phyloP scores from a whole-genome alignment of 2,329 filamentous ascomycete species.

The Sclerotinia sclerotiorum region DNA sequence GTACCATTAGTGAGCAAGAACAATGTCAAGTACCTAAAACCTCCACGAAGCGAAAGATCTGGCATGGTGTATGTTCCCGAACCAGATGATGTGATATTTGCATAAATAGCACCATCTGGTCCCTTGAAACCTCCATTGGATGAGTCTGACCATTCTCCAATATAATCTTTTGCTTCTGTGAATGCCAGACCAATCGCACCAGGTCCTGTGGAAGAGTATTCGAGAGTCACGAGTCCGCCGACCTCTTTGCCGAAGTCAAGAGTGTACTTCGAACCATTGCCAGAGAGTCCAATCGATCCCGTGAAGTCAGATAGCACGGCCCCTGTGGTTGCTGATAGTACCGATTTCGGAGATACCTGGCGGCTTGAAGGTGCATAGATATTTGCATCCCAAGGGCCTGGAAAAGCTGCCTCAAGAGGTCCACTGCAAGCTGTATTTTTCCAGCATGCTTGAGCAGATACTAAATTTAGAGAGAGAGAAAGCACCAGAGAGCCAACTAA shows the following conservation, averaged over 20 bases:
- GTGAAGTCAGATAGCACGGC: constrained; percentile 34
- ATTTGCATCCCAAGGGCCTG: constrained; percentile 58
- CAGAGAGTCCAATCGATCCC: constrained; percentile 26
- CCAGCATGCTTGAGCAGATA: constrained; percentile 49
- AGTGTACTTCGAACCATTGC: constrained; percentile 53
- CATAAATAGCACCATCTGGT: constrained; percentile 51
- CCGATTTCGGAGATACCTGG: constrained; percentile 48
- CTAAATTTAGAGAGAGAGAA: constrained; percentile 16
- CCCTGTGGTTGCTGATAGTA: constrained; percentile 43
- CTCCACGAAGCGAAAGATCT: constrained; percentile 48
- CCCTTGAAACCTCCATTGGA: constrained; percentile 51
- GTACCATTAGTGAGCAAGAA: constrained; percentile 44
- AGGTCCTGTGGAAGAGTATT: constrained; percentile 40
- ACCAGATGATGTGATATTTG: constrained; percentile 42
- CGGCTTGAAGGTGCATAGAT: constrained; percentile 57
- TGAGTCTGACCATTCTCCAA: constrained; percentile 49
- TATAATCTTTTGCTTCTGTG: constrained; percentile 50
- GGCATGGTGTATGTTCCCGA: constrained; percentile 47
- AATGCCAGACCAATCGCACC: constrained; percentile 49
- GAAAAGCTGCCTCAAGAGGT: constrained; percentile 51
- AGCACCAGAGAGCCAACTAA: not conserved
- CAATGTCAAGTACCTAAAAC: constrained; percentile 54
- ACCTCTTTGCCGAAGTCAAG: constrained; percentile 62
- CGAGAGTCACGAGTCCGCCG: constrained; percentile 51
- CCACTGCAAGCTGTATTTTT: constrained; percentile 54